Evolutionary conservation across 306 rosid genomes (phyloP).

Genomic region (Lathyrus aphaca): DNA sequence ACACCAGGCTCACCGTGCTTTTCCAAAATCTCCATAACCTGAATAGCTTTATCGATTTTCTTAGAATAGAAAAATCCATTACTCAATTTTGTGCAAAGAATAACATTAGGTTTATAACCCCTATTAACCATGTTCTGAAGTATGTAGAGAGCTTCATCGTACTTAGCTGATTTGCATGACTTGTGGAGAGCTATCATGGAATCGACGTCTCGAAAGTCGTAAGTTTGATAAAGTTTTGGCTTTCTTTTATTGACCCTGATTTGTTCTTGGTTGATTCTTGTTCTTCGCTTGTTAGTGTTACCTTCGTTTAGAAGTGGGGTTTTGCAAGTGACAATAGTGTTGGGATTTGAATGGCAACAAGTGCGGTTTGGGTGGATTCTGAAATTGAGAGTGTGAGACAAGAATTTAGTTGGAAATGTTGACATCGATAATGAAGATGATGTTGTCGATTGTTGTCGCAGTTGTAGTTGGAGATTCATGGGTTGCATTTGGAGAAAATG

Average conservation of each 20-base stretch:
- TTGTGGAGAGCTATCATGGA: constrained; percentile 59
- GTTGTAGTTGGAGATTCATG: constrained; percentile 33
- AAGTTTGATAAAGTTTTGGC: constrained; percentile 33
- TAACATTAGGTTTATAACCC: constrained; percentile 72
- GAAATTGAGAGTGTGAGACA: constrained; percentile 53
- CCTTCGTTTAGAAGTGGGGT: constrained; percentile 40
- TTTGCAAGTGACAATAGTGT: constrained; percentile 41
- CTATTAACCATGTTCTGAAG: constrained; percentile 66
- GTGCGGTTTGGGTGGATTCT: constrained; percentile 38
- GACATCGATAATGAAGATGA: constrained; percentile 45
- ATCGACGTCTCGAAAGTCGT: constrained; percentile 58
- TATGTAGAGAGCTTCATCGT: constrained; percentile 71
- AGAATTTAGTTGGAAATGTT: constrained; percentile 64
- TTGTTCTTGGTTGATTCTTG: constrained; percentile 23
- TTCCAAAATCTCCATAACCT: constrained; percentile 78
- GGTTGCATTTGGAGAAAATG: constrained; percentile 19
- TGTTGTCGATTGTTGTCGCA: background rate
- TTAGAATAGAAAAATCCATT: constrained; percentile 70
- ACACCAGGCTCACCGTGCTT: constrained; percentile 80
- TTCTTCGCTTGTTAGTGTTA: constrained; percentile 35
- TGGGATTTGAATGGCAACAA: constrained; percentile 43
- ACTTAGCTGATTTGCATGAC: constrained; percentile 68
- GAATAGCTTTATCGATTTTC: constrained; percentile 63
- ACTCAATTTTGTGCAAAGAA: constrained; percentile 69
- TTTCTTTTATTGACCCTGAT: constrained; percentile 22